Percentiles rank a stretch among this genome's conserved stretches.
These are phyloP conservation scores for Verruconis gallopava DNA, from an alignment of 2,329 filamentous ascomycete genomes.

Conservation along the genomic window DNA sequence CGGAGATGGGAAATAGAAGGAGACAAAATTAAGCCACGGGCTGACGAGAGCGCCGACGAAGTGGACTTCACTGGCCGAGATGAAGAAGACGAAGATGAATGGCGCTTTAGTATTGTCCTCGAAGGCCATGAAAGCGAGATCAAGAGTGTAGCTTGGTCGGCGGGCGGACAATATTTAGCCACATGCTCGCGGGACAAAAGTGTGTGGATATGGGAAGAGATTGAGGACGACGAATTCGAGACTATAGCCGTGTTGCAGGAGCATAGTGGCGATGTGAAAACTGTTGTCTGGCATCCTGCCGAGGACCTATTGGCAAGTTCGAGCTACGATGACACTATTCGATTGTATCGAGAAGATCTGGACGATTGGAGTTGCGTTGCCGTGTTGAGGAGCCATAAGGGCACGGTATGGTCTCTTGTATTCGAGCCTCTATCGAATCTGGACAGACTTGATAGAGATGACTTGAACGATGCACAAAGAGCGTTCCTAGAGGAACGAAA, in stretches of 20 bases:
- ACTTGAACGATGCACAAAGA: slow-evolving; percentile 21
- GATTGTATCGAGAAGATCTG: slow-evolving; percentile 78
- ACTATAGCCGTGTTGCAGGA: slow-evolving; percentile 90
- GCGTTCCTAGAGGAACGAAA: slow-evolving; percentile 24
- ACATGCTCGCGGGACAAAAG: slow-evolving; percentile 88
- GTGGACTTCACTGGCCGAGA: slow-evolving; percentile 21
- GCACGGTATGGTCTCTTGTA: slow-evolving; percentile 83
- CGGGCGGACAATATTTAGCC: slow-evolving; percentile 65
- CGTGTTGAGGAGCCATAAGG: slow-evolving; percentile 64
- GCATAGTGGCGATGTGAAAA: slow-evolving; percentile 92
- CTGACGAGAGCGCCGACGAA: slow-evolving; percentile 27
- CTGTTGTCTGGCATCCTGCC: slow-evolving; percentile 79
- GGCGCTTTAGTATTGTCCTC: slow-evolving; percentile 82
- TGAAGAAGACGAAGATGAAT: slow-evolving; percentile 61
- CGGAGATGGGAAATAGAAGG: slow-evolving; percentile 27
- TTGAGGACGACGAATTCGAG: slow-evolving; percentile 91
- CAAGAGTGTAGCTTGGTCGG: slow-evolving; percentile 63
- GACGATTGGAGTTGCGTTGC: slow-evolving; percentile 92
- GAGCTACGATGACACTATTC: slow-evolving; percentile 88
- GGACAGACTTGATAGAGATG: slow-evolving; percentile 14
- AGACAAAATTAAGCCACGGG: too few species aligned
- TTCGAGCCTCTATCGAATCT: slow-evolving; percentile 39
- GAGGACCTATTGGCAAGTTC: slow-evolving; percentile 68
- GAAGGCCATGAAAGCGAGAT: slow-evolving; percentile 95
- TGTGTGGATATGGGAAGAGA: slow-evolving; percentile 98